Evolutionary conservation across 2,329 filamentous ascomycete species (phyloP), one percentile per base, ranked within the genome.

Genomic region (Alternaria consortialis): DNA sequence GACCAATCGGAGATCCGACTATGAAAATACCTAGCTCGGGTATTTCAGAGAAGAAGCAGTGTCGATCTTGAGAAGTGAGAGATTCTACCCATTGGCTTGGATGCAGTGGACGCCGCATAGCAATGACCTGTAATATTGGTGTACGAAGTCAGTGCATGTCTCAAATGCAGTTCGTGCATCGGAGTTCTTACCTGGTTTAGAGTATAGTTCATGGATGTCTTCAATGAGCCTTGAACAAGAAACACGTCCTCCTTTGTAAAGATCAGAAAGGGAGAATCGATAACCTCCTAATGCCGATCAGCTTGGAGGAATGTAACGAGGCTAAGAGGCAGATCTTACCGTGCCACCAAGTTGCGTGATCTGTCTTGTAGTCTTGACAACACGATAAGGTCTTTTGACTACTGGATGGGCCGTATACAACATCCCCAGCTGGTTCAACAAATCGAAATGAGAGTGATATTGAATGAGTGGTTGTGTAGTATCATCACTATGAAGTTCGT

Each of bases 21-120:
- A 92, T 81, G 8, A 93, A 85, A 13, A 93, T 80, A n/a, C 84
- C 89, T 1, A 95, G 81, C 67, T 91, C 88, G 0, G 90, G 89
- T 1, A 94, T 87, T 52, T 88, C 84, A 0, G 84, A 79, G 37
- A 87, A 77, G 83, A 91, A 87, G 77, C 85, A 89, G 23, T 92
- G 77, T 7, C 87, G 84, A 65, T 88, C 69, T 25, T 56, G 59
- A 13, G 79, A 71, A 43, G 39, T 47, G 17, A 62, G 39, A 7
- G 43, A 42, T 25, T 50, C 36, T 4, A 48, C n/a, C 47, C 53
- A 54, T 4, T 31, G 36, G 2, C 50, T 36, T 0, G 69, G 63
- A 31, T 67, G 68, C 12, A 74, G 56, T 2, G 80, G 77, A 42
- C 78, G 74, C 9, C 73, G 76, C 56, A 82, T 75, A 2, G 76